phyloP scores from a whole-genome alignment of 495 filamentous ascomycete genomes.

The Xylaria nigripes region DNA sequence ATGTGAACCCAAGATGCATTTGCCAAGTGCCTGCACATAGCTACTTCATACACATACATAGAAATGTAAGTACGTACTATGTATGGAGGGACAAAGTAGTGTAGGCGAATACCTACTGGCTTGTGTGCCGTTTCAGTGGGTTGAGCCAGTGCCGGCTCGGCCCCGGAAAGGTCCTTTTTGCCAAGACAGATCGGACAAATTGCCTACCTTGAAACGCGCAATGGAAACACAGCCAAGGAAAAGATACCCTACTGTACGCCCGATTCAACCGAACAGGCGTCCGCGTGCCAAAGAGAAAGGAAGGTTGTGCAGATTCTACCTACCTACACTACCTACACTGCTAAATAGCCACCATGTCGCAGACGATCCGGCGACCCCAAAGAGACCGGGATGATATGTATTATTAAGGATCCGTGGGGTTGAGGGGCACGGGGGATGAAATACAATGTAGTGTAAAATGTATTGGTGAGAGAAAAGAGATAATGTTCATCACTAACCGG shows the following conservation, averaged over 20 bases:
- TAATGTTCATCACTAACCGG: neutral
- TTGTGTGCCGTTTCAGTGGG: constrained; percentile 7
- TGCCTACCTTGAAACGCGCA: neutral
- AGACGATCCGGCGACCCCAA: neutral
- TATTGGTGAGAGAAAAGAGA: neutral
- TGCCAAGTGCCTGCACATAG: too few species aligned
- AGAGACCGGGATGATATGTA: neutral
- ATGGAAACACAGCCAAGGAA: constrained; percentile 6
- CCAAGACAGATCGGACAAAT: neutral
- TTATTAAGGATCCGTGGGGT: neutral
- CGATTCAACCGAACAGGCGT: neutral
- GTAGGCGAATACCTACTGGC: neutral
- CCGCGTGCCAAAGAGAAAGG: neutral
- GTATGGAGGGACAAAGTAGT: neutral
- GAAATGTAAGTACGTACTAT: neutral
- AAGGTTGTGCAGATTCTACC: neutral
- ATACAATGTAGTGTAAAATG: neutral
- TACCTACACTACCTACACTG: neutral
- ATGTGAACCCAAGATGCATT: constrained; percentile 7
- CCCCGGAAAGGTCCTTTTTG: neutral
- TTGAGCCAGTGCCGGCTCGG: constrained; percentile 5
- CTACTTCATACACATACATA: neutral
- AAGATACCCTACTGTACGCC: neutral
- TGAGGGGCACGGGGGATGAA: neutral
- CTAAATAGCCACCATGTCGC: neutral